phyloP scores from a whole-genome alignment of 345 rosid genomes.

The Nasturtium officinale region DNA sequence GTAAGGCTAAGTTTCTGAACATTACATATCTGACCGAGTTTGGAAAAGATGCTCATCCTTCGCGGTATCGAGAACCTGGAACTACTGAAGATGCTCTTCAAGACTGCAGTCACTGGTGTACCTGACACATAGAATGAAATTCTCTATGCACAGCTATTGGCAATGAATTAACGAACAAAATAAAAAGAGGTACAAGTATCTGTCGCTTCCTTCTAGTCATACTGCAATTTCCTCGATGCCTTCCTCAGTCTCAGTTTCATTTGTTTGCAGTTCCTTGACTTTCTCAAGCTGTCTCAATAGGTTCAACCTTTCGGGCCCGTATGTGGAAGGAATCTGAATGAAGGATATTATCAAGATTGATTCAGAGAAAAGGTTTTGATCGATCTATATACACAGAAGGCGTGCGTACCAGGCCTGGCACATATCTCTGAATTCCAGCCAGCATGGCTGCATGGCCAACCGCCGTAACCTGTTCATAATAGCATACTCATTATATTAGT shows the following conservation, averaged over 20 bases:
- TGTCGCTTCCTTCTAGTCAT: slow-evolving; percentile 36
- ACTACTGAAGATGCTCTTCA: slow-evolving; percentile 66
- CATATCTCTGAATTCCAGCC: slow-evolving; percentile 95
- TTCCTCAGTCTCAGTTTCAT: slow-evolving; percentile 59
- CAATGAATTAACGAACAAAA: slow-evolving; percentile 47
- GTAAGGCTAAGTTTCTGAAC: slow-evolving; percentile 64
- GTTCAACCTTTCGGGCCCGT: slow-evolving; percentile 87
- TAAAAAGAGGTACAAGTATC: slow-evolving; percentile 18
- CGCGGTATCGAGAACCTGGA: slow-evolving; percentile 70
- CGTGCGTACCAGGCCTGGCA: slow-evolving; percentile 71
- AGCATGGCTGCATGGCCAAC: slow-evolving; percentile 97
- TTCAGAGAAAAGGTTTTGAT: slow-evolving; percentile 4
- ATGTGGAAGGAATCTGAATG: slow-evolving; percentile 89
- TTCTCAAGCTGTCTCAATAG: slow-evolving; percentile 92
- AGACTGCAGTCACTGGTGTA: slow-evolving; percentile 93
- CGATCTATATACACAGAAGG: slow-evolving; percentile 26
- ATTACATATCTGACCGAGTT: slow-evolving; percentile 69
- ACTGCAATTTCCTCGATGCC: slow-evolving; percentile 43
- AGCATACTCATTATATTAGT: slow-evolving; percentile 12
- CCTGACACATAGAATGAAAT: slow-evolving; percentile 89
- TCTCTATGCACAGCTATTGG: slow-evolving; percentile 66
- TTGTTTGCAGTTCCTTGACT: slow-evolving; percentile 70
- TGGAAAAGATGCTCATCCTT: slow-evolving; percentile 80
- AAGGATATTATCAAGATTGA: slow-evolving; percentile 20
- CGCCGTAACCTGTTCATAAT: slow-evolving; percentile 76